Evolutionary conservation across 1,284 basidiomycete genomes (phyloP), one percentile per base, ranked within the genome.

Genomic region (Leccinum fuscescens): DNA sequence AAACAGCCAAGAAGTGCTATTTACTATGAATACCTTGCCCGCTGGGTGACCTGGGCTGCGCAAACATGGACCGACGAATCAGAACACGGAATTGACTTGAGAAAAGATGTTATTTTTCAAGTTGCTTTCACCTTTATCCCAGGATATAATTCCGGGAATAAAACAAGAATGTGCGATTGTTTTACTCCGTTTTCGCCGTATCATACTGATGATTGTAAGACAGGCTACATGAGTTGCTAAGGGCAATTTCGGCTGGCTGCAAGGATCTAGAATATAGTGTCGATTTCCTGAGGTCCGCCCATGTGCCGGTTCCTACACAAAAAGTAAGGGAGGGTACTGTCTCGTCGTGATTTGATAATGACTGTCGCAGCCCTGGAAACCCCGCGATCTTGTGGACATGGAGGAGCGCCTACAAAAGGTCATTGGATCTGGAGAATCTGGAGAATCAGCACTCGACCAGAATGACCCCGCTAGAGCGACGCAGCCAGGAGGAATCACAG

Each of bases 41-140:
- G 83, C 55, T 92, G 90, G 90, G 82, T 76, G 2, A 74, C 79
- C 33, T 92, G 89, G 88, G 74, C 79, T 20, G 70, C 81, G 17
- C 77, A 81, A 42, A 76, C 68, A 14, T 80, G 77, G 72, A 68
- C 72, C 1, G 65, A 67, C 20, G 69, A 65, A 70, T 29, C 67
- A 65, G 17, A 74, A 12, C 57, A 63, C 3, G 78, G 76, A 31
- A 64, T 62, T 20, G 74, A 78, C 56, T 55, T 85, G 31, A 77
- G 75, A 58, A 80, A 78, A 61, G 80, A 84, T 48, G 69, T 79
- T 2, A 71, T 84, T 29, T 64, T 78, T 7, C 69, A 70, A 29
- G 69, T 90, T 9, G 72, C 86, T 54, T 80, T 79, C 17, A 74
- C 76, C 2, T 69, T 88, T 9, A 81, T 82, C 5, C 80, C 80